Percentiles rank a stretch among this genome's conserved stretches.
Conservation (phyloP, 2,329 filamentous ascomycete genomes). For the Aspergillus sp. region DNA sequence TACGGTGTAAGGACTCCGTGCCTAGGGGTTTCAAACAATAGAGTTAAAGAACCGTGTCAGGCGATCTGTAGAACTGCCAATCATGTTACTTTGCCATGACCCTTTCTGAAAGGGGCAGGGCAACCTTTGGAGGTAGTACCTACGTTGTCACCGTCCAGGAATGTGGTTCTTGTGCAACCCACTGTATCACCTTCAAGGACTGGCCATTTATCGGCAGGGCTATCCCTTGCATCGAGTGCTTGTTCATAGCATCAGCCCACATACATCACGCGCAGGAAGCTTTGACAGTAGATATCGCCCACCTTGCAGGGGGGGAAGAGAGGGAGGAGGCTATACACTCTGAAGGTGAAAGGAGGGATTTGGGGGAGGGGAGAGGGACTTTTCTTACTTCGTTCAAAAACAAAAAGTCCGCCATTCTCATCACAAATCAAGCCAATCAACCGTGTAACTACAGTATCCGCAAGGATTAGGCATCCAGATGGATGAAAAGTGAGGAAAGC, state of each 20-base stretch:
- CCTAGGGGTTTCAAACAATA: neutral
- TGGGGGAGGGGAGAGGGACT: neutral
- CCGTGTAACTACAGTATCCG: neutral
- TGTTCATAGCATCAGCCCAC: slow-evolving; percentile 4
- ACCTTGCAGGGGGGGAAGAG: neutral
- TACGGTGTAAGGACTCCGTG: neutral
- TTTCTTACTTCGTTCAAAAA: neutral
- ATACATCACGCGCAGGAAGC: neutral
- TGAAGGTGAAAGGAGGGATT: neutral
- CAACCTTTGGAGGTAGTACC: too few species aligned
- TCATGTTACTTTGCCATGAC: neutral
- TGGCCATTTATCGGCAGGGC: slow-evolving; percentile 8
- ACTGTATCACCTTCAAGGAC: neutral
- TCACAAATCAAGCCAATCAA: neutral
- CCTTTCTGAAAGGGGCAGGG: neutral
- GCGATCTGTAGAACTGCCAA: neutral
- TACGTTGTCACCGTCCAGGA: neutral
- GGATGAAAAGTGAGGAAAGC: neutral
- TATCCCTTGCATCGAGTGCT: slow-evolving; percentile 16
- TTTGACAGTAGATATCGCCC: neutral
- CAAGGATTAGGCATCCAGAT: neutral
- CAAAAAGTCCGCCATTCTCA: neutral
- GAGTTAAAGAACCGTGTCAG: neutral
- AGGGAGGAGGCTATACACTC: neutral
- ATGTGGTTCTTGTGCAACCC: neutral